Conservation (phyloP, 441 rosid species). For the Erodium moschatum region DNA sequence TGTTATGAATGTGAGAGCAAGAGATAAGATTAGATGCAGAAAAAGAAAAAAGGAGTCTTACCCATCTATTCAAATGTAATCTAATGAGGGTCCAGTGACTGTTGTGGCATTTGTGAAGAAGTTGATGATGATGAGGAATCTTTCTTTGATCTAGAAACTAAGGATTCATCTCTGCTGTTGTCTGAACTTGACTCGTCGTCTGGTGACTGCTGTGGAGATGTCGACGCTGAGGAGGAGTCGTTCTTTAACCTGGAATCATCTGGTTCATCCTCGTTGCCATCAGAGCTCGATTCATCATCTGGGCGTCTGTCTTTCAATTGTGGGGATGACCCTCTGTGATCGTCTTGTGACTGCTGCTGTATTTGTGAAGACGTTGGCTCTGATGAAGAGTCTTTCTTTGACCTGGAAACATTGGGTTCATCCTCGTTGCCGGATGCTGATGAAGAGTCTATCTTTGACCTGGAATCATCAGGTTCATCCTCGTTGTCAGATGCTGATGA, state of each 20-base stretch:
- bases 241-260: conserved; percentile 8
- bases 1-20: background rate
- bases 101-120: background rate
- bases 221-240: background rate
- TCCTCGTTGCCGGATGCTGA: background rate
- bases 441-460: background rate
- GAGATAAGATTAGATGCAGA: background rate
- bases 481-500: background rate
- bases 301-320: background rate
- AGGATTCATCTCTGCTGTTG: background rate
- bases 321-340: background rate
- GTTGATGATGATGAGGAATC: background rate
- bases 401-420: background rate
- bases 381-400: background rate
- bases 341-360: background rate
- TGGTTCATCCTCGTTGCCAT: background rate
- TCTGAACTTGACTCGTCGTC: background rate
- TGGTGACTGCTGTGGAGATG: background rate
- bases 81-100: background rate
- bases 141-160: background rate
- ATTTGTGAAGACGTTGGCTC: background rate
- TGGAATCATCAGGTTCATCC: conserved; percentile 9
- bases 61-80: background rate
- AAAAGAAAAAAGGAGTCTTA: background rate
- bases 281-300: conserved; percentile 34